phyloP scores from a whole-genome alignment of 169 alveolate genomes.

The Theileria orientalis region DNA sequence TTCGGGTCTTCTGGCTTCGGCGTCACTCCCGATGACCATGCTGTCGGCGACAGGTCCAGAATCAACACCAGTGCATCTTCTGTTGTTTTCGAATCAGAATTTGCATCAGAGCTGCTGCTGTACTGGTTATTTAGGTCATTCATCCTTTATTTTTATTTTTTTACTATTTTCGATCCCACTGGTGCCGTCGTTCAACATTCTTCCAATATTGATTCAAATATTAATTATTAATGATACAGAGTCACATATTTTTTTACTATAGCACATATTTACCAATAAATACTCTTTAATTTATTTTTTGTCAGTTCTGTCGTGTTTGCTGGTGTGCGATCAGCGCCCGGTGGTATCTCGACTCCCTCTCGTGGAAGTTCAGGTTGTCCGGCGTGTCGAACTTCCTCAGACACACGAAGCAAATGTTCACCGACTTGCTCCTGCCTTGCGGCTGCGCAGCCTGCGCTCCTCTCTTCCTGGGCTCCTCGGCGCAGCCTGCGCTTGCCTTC shows the following conservation, averaged over 20 bases:
- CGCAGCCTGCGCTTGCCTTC: neutral
- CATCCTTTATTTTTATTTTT: neutral
- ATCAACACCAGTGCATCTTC: conserved; percentile 56
- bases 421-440: neutral
- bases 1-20: conserved; percentile 9
- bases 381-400: conserved; percentile 61
- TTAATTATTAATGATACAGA: neutral
- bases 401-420: conserved; percentile 67
- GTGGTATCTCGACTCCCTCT: conserved; percentile 66
- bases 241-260: neutral
- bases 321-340: conserved; percentile 37
- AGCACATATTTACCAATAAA: neutral
- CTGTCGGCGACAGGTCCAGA: conserved; percentile 54
- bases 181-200: neutral
- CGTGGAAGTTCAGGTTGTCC: conserved; percentile 66
- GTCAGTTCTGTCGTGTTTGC: neutral
- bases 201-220: neutral
- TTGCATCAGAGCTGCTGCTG: too few relatives aligned
- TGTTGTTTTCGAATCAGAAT: neutral
- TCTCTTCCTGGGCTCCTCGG: neutral
- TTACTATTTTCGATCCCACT: neutral
- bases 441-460: neutral
- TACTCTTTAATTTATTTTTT: too few relatives aligned
- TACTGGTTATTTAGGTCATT: too few relatives aligned
- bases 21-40: conserved; percentile 41